Evolutionary conservation across 2,329 filamentous ascomycete genomes (phyloP).

Genomic region (Boeremia exigua): DNA sequence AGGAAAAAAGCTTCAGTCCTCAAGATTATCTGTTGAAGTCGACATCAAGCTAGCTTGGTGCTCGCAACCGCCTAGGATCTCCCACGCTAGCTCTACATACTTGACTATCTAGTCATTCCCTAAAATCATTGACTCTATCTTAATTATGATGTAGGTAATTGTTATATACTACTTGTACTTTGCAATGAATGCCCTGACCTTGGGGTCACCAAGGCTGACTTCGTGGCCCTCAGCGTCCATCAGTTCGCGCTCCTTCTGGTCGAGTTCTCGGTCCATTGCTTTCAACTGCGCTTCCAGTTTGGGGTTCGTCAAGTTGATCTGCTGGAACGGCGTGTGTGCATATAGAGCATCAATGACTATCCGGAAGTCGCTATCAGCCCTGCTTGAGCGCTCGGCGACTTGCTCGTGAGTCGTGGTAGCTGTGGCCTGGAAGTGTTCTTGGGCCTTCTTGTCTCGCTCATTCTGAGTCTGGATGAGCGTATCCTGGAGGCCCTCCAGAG

Average conservation of each 20-base stretch:
- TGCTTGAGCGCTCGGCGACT: conserved; percentile 45
- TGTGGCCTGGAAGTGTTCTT: conserved; percentile 42
- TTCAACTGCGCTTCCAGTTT: conserved; percentile 42
- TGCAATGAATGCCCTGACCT: conserved; percentile 40
- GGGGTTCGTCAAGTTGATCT: conserved; percentile 32
- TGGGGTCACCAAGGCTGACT: conserved; percentile 38
- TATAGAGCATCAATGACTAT: conserved; percentile 48
- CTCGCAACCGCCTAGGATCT: no score
- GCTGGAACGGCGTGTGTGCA: conserved; percentile 43
- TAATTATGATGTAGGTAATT: no score
- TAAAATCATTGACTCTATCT: no score
- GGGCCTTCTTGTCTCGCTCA: conserved; percentile 45
- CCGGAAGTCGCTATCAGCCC: conserved; percentile 46
- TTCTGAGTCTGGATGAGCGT: conserved; percentile 34
- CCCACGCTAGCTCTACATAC: no score
- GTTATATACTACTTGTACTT: no score
- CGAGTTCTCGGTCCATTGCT: conserved; percentile 46
- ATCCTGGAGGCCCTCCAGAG: conserved; percentile 31
- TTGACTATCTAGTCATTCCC: no score
- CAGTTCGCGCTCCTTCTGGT: conserved; percentile 48
- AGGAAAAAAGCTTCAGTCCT: no score
- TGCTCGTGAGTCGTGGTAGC: conserved; percentile 40
- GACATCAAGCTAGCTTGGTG: no score
- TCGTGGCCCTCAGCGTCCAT: conserved; percentile 43
- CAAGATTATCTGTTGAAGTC: no score